phyloP scores from a whole-genome alignment of 208 protist species.

The Leishmania mexicana region DNA sequence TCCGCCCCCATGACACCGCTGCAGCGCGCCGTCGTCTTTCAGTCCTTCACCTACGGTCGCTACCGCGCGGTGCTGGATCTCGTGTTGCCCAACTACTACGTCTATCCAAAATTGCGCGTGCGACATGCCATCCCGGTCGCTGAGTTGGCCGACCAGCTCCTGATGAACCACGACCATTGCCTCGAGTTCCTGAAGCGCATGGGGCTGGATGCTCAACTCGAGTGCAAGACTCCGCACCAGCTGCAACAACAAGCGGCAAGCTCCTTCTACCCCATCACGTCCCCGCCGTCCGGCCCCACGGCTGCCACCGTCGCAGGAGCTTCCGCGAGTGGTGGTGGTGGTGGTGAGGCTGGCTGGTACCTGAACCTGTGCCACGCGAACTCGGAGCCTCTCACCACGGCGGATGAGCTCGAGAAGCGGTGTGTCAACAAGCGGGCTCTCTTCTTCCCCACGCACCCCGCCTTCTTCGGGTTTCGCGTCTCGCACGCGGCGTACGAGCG shows the following conservation, averaged over 20 bases:
- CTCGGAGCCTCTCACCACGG: constrained; percentile 42
- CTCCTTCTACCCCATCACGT: neutral
- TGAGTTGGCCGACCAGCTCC: constrained; percentile 49
- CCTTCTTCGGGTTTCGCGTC: constrained; percentile 76
- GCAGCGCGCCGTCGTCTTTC: constrained; percentile 74
- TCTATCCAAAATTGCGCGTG: constrained; percentile 64
- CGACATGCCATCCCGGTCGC: constrained; percentile 45
- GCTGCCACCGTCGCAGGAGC: neutral
- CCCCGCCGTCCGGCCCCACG: neutral
- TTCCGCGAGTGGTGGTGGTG: neutral
- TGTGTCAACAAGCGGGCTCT: constrained; percentile 49
- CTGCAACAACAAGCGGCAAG: neutral
- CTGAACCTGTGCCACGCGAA: constrained; percentile 32
- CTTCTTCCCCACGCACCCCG: constrained; percentile 64
- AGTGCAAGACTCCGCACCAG: constrained; percentile 4
- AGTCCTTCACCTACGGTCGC: constrained; percentile 87
- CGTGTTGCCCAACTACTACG: constrained; percentile 67
- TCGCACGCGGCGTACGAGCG: constrained; percentile 53
- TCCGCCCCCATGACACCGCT: constrained; percentile 54
- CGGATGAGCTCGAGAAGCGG: constrained; percentile 56
- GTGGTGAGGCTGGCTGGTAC: constrained; percentile 10
- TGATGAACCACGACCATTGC: constrained; percentile 61
- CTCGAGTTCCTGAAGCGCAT: constrained; percentile 58
- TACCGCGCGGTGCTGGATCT: constrained; percentile 82
- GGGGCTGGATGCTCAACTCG: constrained; percentile 47